These are phyloP conservation scores for Blastobotrys raffinosifermentans DNA, from an alignment of 1,139 yeast species.

Conservation along the genomic window DNA sequence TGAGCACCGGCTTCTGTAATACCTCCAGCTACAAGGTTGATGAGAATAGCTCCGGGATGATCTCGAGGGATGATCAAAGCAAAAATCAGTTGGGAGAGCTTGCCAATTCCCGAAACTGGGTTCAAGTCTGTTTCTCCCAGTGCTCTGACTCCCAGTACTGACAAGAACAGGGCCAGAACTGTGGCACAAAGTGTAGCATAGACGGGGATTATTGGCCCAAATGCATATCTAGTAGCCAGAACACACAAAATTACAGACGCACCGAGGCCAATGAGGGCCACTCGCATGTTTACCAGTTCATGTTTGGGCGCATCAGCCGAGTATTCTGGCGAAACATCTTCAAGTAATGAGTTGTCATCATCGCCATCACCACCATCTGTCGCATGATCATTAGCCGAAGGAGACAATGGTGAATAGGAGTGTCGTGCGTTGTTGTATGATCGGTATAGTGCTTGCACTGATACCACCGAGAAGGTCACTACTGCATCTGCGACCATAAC, in stretches of 20 bases:
- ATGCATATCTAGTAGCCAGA: constrained; percentile 55
- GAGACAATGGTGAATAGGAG: background rate
- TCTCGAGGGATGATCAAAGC: constrained; percentile 72
- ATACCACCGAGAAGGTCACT: constrained; percentile 68
- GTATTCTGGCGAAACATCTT: constrained; percentile 39
- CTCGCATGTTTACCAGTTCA: no score
- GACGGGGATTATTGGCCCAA: constrained; percentile 65
- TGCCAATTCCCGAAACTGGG: constrained; percentile 96
- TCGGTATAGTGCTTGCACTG: constrained; percentile 29
- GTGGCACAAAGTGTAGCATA: constrained; percentile 67
- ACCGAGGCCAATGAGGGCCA: constrained; percentile 56
- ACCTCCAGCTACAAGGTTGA: constrained; percentile 91
- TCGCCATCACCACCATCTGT: constrained; percentile 13
- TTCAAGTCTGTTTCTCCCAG: constrained; percentile 94
- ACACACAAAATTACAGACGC: constrained; percentile 64
- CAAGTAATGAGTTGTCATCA: constrained; percentile 33
- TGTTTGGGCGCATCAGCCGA: constrained; percentile 49
- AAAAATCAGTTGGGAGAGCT: constrained; percentile 80
- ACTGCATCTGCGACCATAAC: constrained; percentile 92
- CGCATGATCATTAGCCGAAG: constrained; percentile 6
- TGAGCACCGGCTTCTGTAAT: constrained; percentile 98
- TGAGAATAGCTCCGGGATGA: constrained; percentile 75
- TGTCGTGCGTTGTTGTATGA: constrained; percentile 8
- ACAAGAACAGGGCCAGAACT: constrained; percentile 65
- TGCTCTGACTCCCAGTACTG: constrained; percentile 86